Conservation (phyloP, 2,329 filamentous ascomycete genomes). For the Aspergillus hiratsukae region DNA sequence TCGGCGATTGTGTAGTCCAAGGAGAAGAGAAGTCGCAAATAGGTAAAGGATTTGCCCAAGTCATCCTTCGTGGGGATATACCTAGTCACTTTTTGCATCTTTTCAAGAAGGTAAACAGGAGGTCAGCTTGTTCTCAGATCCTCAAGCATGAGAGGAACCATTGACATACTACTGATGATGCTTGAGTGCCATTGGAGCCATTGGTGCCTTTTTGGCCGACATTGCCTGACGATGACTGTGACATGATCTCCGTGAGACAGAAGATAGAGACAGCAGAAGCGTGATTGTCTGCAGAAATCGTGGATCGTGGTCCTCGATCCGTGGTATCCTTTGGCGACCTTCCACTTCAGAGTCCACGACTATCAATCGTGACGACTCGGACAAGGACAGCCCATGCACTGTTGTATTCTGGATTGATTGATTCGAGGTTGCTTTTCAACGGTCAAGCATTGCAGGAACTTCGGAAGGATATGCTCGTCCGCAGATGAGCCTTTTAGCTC, state of each 20-base stretch:
- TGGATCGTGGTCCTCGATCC: neutral
- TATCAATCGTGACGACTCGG: no score
- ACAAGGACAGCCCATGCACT: no score
- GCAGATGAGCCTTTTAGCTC: neutral
- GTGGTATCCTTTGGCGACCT: neutral
- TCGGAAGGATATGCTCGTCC: neutral
- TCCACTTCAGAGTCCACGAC: neutral
- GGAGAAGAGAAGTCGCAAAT: conserved; percentile 22
- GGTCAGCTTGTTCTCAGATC: conserved; percentile 1
- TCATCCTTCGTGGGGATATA: conserved; percentile 18
- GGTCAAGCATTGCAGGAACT: neutral
- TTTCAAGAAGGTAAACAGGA: neutral
- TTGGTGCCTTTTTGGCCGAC: conserved; percentile 2
- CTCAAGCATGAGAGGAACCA: neutral
- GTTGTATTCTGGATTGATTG: no score
- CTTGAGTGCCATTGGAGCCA: neutral
- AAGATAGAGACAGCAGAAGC: neutral
- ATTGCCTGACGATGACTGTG: neutral
- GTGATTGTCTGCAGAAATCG: neutral
- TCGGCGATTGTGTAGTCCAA: conserved; percentile 25
- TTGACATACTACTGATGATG: conserved; percentile 1
- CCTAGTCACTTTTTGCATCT: conserved; percentile 11
- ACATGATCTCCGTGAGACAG: conserved; percentile 3
- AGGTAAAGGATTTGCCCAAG: conserved; percentile 17
- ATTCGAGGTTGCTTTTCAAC: neutral